phyloP scores from a whole-genome alignment of 345 rosid species.

The Dimocarpus longan region DNA sequence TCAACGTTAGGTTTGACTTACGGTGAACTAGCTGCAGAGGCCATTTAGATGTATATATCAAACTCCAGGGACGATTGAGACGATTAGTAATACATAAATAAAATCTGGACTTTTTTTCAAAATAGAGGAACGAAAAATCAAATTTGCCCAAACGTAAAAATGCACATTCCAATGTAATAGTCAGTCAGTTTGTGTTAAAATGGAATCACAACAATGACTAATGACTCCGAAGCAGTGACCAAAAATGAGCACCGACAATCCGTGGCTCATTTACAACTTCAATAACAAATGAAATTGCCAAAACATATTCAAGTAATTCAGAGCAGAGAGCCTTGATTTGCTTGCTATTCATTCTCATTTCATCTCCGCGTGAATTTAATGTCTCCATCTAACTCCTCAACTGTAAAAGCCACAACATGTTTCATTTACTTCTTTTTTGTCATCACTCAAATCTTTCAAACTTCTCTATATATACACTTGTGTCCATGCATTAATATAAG shows the following conservation, averaged over 20 bases:
- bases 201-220: not conserved
- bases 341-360: slow-evolving; percentile 1
- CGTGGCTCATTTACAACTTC: not conserved
- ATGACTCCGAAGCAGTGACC: not conserved
- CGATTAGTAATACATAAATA: too few relatives aligned
- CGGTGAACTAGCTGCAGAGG: too few relatives aligned
- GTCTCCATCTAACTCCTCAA: slow-evolving; percentile 29
- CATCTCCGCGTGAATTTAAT: slow-evolving; percentile 40
- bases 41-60: too few relatives aligned
- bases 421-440: not conserved
- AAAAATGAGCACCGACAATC: not conserved
- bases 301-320: not conserved
- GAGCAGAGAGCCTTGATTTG: slow-evolving; percentile 1
- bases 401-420: slow-evolving; percentile 20
- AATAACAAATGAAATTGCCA: not conserved
- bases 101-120: too few relatives aligned
- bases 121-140: too few relatives aligned
- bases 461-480: slow-evolving; percentile 29
- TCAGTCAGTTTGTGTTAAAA: too few relatives aligned
- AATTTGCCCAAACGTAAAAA: too few relatives aligned
- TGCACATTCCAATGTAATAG: too few relatives aligned
- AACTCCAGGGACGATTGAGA: too few relatives aligned
- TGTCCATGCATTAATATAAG: slow-evolving; percentile 20
- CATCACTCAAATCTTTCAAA: not conserved
- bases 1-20: too few relatives aligned